Evolutionary conservation across 805 yeast species (phyloP), one percentile per base, ranked within the genome.

Genomic region (Wickerhamiella kurtzmanii): DNA sequence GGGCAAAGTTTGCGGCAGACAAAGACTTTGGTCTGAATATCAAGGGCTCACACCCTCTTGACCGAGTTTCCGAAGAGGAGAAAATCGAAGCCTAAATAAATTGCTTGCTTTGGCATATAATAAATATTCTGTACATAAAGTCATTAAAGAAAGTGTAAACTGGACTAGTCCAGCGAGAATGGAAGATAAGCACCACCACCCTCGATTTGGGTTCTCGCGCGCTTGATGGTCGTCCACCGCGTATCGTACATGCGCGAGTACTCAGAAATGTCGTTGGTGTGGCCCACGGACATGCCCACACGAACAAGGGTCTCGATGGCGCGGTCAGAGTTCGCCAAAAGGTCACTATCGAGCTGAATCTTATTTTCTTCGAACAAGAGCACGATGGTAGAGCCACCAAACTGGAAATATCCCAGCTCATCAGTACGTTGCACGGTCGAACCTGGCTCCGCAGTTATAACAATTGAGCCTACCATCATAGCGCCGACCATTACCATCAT

Each of bases 391-490:
- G 95, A 83, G 0, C 98, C 98, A 13, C 98, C 98, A 66, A 89
- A 89, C 60, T 88, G 85, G 72, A 89, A 89, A 60, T 85, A 89
- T 0, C 98, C 98, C 22, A 89, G 64, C 57, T 89, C 97, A 39
- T 83, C 88, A 3, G 92, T 83, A 41, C 88, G 70, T 6, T 64
- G 56, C 2, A 89, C 70, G 0, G 45, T 36, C 40, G 77, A 77
- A 2, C 85, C 86, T 41, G 72, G 74, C 45, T 72, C 60, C 15
- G 78, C 80, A 0, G 89, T 79, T 22, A 89, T 62, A 0, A 86
- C 73, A 2, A 81, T 87, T 1, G 95, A 81, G 0, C 97, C 97
- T 2, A 89, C 98, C 96, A 89, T 87, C 97, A 92, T 89, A 0
- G 98, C 98, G 35, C 98, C 98, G 3, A 89, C 85, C 4, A 92